Conservation (phyloP, 2,329 filamentous ascomycete genomes). For the Penicillium sp. region DNA sequence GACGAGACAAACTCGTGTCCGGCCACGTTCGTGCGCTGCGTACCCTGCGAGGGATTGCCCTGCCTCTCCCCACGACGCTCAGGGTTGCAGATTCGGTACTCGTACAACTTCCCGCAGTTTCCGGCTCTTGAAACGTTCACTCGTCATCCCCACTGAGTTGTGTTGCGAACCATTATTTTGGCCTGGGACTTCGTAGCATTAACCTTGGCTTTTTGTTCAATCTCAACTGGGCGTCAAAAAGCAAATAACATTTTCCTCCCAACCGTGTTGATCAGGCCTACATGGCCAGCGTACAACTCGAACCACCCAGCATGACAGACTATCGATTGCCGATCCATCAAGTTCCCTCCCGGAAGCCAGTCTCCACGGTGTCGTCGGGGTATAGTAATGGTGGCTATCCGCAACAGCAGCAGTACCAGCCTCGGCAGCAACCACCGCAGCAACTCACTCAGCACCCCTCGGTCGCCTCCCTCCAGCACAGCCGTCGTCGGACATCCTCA, state of each 20-base stretch:
- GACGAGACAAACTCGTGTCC: background rate
- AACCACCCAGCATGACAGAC: conserved; percentile 41
- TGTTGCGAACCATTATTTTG: background rate
- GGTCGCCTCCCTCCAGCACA: conserved; percentile 34
- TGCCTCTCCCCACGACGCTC: background rate
- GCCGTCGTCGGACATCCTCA: conserved; percentile 48
- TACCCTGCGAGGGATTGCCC: background rate
- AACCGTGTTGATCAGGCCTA: conserved; percentile 17
- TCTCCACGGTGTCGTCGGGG: conserved; percentile 28
- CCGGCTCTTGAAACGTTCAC: conserved; percentile 6
- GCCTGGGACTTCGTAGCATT: background rate
- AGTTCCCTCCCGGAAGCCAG: conserved; percentile 38
- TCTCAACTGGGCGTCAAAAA: conserved; percentile 1
- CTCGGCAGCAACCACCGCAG: conserved; percentile 19
- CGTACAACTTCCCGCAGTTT: conserved; percentile 9
- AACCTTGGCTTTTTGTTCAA: background rate
- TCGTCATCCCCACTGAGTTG: background rate
- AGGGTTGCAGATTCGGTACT: conserved; percentile 12
- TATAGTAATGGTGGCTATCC: conserved; percentile 36
- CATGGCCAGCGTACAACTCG: conserved; percentile 37
- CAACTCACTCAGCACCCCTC: conserved; percentile 35
- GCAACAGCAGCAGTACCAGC: conserved; percentile 28
- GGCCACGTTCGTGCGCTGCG: background rate
- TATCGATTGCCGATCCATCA: conserved; percentile 44
- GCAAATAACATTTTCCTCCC: conserved; percentile 1